Evolutionary conservation across 129 eudicot species (phyloP).

Genomic region (Mikania micrantha): DNA sequence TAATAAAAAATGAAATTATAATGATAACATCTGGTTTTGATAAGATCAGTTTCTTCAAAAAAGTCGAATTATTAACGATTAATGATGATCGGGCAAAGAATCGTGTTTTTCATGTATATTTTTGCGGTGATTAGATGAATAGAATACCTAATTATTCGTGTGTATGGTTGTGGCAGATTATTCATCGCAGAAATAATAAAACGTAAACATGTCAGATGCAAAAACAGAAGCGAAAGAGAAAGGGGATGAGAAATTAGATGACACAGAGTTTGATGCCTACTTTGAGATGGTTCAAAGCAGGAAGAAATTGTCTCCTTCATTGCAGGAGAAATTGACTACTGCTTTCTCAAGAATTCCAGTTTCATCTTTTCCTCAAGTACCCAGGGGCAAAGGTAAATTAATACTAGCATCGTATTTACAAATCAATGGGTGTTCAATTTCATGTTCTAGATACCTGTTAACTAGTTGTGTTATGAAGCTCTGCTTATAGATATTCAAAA

Average conservation of each 20-base stretch:
- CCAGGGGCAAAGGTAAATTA: constrained; percentile 73
- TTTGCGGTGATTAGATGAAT: constrained; percentile 1
- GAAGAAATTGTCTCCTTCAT: constrained; percentile 56
- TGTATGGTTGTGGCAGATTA: not conserved
- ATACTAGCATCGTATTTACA: not conserved
- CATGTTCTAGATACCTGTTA: not conserved
- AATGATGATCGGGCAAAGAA: not conserved
- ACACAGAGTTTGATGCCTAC: constrained; percentile 51
- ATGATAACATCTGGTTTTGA: not conserved
- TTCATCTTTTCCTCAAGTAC: constrained; percentile 80
- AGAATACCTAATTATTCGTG: not conserved
- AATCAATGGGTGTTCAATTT: not conserved
- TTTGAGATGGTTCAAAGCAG: constrained; percentile 69
- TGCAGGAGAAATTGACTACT: constrained; percentile 68
- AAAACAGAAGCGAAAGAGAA: constrained; percentile 15
- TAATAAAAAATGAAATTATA: not conserved
- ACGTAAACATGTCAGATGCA: constrained; percentile 28
- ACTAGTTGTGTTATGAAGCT: not conserved
- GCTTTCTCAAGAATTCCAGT: constrained; percentile 73
- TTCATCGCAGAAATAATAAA: not conserved
- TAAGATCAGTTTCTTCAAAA: not conserved
- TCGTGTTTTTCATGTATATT: not conserved
- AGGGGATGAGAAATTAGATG: constrained; percentile 5
- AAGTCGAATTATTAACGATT: not conserved
- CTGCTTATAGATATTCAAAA: not conserved